Evolutionary conservation across 2,329 filamentous ascomycete genomes (phyloP).

Genomic region (Dendrostoma leiphaemia): DNA sequence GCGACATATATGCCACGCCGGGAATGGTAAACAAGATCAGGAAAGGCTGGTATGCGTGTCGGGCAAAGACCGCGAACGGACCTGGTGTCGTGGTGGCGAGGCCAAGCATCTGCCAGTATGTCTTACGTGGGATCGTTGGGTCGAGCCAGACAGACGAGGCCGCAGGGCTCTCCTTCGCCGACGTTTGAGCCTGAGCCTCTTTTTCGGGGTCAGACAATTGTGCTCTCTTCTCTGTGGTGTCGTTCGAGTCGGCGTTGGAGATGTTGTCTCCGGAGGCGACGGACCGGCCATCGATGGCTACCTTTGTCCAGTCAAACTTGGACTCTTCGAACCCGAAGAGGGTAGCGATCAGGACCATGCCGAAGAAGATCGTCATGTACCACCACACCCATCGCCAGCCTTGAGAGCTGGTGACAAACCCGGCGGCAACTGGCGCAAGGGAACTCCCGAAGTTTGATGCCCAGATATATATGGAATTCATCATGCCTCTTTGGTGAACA

Average conservation of each 20-base stretch:
- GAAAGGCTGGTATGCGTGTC: conserved; percentile 19
- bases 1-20: conserved; percentile 17
- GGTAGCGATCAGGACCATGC: conserved; percentile 7
- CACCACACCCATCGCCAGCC: conserved; percentile 20
- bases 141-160: conserved; percentile 8
- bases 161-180: not conserved
- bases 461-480: conserved; percentile 46
- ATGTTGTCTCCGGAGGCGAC: not conserved
- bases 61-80: conserved; percentile 13
- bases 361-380: conserved; percentile 19
- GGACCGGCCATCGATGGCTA: not conserved
- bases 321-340: conserved; percentile 19
- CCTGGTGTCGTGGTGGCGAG: conserved; percentile 16
- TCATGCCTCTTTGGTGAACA: conserved; percentile 42
- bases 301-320: conserved; percentile 18
- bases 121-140: conserved; percentile 11
- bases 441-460: conserved; percentile 31
- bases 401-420: conserved; percentile 16
- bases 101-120: conserved; percentile 15
- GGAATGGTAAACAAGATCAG: conserved; percentile 18
- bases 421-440: conserved; percentile 18
- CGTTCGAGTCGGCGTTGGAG: not conserved
- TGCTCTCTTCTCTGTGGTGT: not conserved
- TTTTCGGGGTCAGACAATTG: conserved; percentile 12
- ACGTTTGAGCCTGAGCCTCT: not conserved